Evolutionary conservation across 305 asterid species (phyloP), one percentile per base, ranked within the genome.

Genomic region (Fraxinus velutina): DNA sequence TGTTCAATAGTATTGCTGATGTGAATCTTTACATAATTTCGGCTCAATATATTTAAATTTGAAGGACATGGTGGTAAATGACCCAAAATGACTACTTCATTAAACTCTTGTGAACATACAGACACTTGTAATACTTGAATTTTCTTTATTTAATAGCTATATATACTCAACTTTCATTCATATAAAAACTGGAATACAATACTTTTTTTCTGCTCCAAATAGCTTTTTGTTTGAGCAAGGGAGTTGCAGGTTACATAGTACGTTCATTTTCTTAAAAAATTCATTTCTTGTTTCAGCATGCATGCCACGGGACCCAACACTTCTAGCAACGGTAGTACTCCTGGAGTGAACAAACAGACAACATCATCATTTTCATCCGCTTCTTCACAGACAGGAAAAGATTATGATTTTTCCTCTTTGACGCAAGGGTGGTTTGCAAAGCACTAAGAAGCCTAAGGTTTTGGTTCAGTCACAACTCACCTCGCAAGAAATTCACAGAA

Each of bases 371-470:
- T 83, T 73, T 72, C 93, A 32, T 89, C 95, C 29, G 76, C 86
- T 66, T 81, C 94, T 82, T 72, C 91, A 4, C 92, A 90, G 88
- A 29, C 92, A 0, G 90, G 87, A 78, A 92, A 90, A 85, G 99
- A 95, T 75, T 95, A 83, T 12, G 99, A 95, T 85, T 95, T 95
- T 85, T 95, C 99, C 83, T 92, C 99, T 17, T 85, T 95, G 92
- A 93, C 98, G 4, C 92, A 87, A 78, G 90, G 89, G 19, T 79
- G 86, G 55, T 87, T 87, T 83, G 75, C 88, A 3, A 89, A 89
- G 81, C 88, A 74, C n/a, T 89, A 81, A 84, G 83, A 29, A 13
- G 47, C 39, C 39, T 24, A 21, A 78, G 36, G 29, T 68, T 22
- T 13, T 79, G 74, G 33, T 24, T 47, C 37, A 78, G 34, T 72